phyloP scores from a whole-genome alignment of 192 early-diverging fungal genomes.

The Martensiomyces pterosporus region DNA sequence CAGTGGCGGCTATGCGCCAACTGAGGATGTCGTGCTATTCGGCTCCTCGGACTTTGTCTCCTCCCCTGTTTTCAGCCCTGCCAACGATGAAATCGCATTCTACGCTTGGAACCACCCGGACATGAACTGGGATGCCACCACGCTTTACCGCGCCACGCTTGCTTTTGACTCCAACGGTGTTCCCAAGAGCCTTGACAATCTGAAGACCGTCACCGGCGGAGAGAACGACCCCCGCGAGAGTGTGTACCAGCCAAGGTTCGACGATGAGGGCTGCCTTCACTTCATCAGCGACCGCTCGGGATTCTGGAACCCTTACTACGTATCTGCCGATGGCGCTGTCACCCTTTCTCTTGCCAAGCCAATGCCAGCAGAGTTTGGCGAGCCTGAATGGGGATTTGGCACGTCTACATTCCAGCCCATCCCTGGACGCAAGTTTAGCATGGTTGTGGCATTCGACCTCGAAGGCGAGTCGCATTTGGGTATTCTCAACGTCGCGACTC shows the following conservation, averaged over 20 bases:
- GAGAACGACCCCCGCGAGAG: conserved; percentile 15
- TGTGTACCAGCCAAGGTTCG: conserved; percentile 62
- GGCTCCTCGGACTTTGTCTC: conserved; percentile 64
- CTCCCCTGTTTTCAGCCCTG: conserved; percentile 54
- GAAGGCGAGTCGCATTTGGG: conserved; percentile 20
- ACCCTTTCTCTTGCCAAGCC: conserved; percentile 46
- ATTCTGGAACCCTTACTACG: conserved; percentile 68
- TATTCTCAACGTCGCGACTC: conserved; percentile 21
- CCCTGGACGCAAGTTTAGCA: conserved; percentile 10
- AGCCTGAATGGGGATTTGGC: conserved; percentile 54
- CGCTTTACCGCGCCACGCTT: conserved; percentile 50
- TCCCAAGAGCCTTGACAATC: neutral
- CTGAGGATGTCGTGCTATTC: conserved; percentile 49
- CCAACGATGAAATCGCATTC: conserved; percentile 54
- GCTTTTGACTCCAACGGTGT: conserved; percentile 1
- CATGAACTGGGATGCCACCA: conserved; percentile 78
- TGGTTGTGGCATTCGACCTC: conserved; percentile 18
- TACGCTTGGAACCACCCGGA: conserved; percentile 68
- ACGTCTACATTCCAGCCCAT: conserved; percentile 37
- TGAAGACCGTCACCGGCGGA: conserved; percentile 38
- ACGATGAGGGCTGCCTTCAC: conserved; percentile 54
- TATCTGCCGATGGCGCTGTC: conserved; percentile 32
- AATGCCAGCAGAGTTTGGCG: conserved; percentile 62
- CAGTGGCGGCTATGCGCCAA: conserved; percentile 1
- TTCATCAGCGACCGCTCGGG: conserved; percentile 66